phyloP scores from a whole-genome alignment of 75 land plant species.

The Cryptomeria japonica region DNA sequence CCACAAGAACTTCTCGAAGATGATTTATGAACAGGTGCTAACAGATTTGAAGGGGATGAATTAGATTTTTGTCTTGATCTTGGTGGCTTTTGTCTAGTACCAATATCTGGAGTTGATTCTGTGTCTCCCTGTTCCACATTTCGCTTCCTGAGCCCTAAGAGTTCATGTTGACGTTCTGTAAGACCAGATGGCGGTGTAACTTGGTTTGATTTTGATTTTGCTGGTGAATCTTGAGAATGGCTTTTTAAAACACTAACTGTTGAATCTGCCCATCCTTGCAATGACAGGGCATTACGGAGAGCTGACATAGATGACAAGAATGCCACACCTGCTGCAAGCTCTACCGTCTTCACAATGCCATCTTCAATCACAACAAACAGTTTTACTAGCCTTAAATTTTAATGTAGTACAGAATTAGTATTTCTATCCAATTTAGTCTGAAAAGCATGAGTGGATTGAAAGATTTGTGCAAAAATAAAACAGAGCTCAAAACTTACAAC shows the following conservation, averaged over 20 bases:
- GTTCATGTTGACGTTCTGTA: slow-evolving; percentile 53
- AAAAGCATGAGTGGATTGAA: not conserved
- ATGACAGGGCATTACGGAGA: slow-evolving; percentile 47
- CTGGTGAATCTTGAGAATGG: slow-evolving; percentile 27
- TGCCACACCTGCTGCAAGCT: slow-evolving; percentile 30
- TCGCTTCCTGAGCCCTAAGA: slow-evolving; percentile 52
- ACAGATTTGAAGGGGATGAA: slow-evolving; percentile 36
- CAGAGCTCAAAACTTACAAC: slow-evolving; percentile 46
- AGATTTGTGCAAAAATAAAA: slow-evolving; percentile 2
- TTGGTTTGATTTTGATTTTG: not conserved
- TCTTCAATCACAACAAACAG: slow-evolving; percentile 35
- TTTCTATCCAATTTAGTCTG: not conserved
- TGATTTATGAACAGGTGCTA: slow-evolving; percentile 71
- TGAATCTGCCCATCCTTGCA: slow-evolving; percentile 34
- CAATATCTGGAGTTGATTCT: slow-evolving; percentile 22
- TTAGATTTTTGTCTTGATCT: slow-evolving; percentile 27
- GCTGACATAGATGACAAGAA: slow-evolving; percentile 52
- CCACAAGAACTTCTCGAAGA: slow-evolving; percentile 21
- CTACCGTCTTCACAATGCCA: slow-evolving; percentile 28
- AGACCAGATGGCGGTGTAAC: slow-evolving; percentile 25
- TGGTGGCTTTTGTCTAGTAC: slow-evolving; percentile 25
- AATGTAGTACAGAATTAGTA: not conserved
- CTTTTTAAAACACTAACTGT: slow-evolving; percentile 11
- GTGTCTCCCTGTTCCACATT: slow-evolving; percentile 10
- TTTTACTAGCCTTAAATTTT: not conserved